Evolutionary conservation across 1,284 basidiomycete species (phyloP), one percentile per base, ranked within the genome.

Genomic region (Rhodotorula sp.): DNA sequence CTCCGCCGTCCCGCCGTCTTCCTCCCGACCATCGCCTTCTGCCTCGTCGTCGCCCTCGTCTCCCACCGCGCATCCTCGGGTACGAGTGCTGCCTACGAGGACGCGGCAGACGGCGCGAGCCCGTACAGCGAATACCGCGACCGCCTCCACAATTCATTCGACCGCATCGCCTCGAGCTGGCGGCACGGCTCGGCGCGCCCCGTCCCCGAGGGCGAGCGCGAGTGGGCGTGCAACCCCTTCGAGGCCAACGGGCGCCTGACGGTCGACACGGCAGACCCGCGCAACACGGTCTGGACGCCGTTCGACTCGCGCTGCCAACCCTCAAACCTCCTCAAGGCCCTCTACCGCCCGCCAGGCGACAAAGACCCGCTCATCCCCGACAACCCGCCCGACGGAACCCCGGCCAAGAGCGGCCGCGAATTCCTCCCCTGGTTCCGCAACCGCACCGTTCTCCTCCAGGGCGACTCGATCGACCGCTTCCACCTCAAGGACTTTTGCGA

Each of bases 391-490:
- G 50, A 51, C 27, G 50, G 50, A 10, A 32, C 56, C 3, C 9
- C 22, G 37, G 41, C 34, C 51, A 39, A 51, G 37, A 46, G 39
- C 48, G 50, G 53, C 2, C 57, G 67, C 15, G n/a, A 27, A 34
- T 72, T 59, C 58, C 67, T 75, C 37, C 70, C 73, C 22, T 76
- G 70, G 72, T 64, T 76, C 67, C 44, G 63, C 53, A 72, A 75
- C 56, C 70, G 71, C 22, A 77, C 76, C 19, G 44, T 77, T 51
- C 39, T 77, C 50, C 58, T 77, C 27, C 72, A 76, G 51, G 75
- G 76, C 32, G 76, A 77, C 64, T 74, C 72, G 56, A 77, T 77
- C 69, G 76, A 77, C 66, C 70, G 76, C 21, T 76, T 72, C 68
- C 76, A 77, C 65, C 61, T 77, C 17, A 72, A 73, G 36, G 74